Base-by-base conservation (phyloP, 768 basidiomycete genomes). In the Hebeloma cylindrosporum region DNA sequence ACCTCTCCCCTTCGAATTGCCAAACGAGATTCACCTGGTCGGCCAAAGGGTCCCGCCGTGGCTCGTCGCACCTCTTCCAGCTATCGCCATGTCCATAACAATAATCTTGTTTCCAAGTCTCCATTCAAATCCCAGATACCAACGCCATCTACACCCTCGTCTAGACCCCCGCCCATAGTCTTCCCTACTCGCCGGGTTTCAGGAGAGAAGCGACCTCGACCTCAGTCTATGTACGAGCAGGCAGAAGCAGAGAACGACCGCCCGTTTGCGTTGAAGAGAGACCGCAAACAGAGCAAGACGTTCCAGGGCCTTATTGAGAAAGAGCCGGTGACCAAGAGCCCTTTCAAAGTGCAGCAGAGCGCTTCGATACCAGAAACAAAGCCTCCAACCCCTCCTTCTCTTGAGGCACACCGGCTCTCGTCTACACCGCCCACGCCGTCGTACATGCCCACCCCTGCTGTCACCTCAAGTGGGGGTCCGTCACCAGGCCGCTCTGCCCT, bases 61-160 rank as follows among this genome's bases (percentile, higher is more conserved):
- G 80, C 82, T 36, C 80, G 89, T 23, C 77, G 89, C 31, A 74
- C 79, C 11, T 89, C 87, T 6, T 83, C 81, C 30, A 89, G 86
- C 63, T 92, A 84, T 67, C 83, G 78, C 52, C 88, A 88, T 63
- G 76, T 91, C 52, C 77, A 75, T 56, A 83, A 71, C 55, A 88
- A 82, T 61, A 82, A 85, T 59, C 82, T 91, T 44, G 90, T 93
- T 13, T 82, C 85, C 21, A 90, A 90, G 54, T 93, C 90, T 8
- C 89, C 89, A 7, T 93, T 93, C 71, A 87, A 85, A 56, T 79
- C 78, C 2, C 79, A 81, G 48, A 71, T 79, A 18, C 73, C 79
- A 36, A 70, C 73, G n/a, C 71, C 78, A 23, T 63, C 75, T 3
- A 65, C 74, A n/a, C 63, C 71, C 14, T 53, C 66, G 26, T 52